Evolutionary conservation across 2,329 filamentous ascomycete species (phyloP).

Genomic region (Hypomyces perniciosus): DNA sequence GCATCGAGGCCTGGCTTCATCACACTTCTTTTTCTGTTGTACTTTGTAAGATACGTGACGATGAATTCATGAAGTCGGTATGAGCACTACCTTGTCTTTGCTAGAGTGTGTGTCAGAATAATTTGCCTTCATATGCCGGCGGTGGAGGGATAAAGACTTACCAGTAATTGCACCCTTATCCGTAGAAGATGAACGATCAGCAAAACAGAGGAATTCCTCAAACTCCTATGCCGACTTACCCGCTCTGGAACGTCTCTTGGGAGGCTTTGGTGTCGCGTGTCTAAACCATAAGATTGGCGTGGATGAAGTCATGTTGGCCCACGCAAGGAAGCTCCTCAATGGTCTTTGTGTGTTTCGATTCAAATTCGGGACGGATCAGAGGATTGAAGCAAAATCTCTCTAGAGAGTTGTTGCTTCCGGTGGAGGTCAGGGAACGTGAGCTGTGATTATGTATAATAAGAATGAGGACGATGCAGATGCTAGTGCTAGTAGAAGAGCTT

Average conservation of each 20-base stretch:
- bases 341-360: no score
- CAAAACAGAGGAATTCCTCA: neutral
- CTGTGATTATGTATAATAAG: neutral
- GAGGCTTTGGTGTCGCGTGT: constrained; percentile 50
- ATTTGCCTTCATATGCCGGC: neutral
- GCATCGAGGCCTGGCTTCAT: constrained; percentile 46
- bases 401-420: no score
- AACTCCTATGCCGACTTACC: constrained; percentile 36
- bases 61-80: neutral
- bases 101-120: constrained; percentile 25
- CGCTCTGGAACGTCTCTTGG: constrained; percentile 54
- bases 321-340: neutral
- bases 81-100: constrained; percentile 45
- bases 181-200: neutral
- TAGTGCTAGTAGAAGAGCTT: neutral
- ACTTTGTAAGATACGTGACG: constrained; percentile 12
- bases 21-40: constrained; percentile 52
- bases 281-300: constrained; percentile 54
- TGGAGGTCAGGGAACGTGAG: no score
- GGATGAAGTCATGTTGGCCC: neutral
- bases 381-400: no score
- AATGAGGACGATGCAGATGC: neutral
- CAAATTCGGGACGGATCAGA: no score
- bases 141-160: constrained; percentile 26
- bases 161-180: constrained; percentile 47